Evolutionary conservation across 1,284 basidiomycete genomes (phyloP), one percentile per base, ranked within the genome.

Genomic region (Fomes fomentarius): DNA sequence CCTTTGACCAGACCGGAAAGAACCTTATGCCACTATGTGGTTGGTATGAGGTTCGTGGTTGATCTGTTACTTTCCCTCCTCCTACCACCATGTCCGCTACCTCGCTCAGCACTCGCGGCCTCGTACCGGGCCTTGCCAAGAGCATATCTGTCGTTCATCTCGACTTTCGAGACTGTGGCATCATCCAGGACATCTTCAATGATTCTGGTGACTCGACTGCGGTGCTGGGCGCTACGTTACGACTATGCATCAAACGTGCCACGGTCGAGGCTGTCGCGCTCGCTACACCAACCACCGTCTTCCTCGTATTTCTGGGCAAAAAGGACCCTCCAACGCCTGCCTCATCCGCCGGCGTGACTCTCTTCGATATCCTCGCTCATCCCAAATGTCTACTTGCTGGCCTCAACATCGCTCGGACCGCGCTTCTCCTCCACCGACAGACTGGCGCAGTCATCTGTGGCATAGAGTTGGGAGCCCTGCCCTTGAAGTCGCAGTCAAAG

Each of bases 241-340:
- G 56, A 44, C 47, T 61, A 12, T 47, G 47, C 10, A 40, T 51
- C 30, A 40, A 50, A 34, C 33, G 44, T 14, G 59, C 52, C 17
- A 5, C 11, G 12, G 35, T 61, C 30, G 34, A 52, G 6, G 43
- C 57, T 21, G 24, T 62, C 50, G 60, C 54, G 1, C 39, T 62
- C 24, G 54, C 54, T 40, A 59, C 54, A 12, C 44, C 50, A 17
- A 35, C 37, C 1, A 26, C 19, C 11, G 44, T 53, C 19, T 51
- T 59, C 19, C 45, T 50, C 15, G 15, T 62, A 50, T 41, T 28
- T 10, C 25, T 45, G 15, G 11, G 19, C 10, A 14, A 31, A 5
- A n/a, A 14, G 25, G 24, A 8, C 8, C 19, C 28, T 21, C 14
- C 25, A 31, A 11, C 19, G 22, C 28, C 6, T 17, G 1, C 8